These are phyloP conservation scores for Ensete ventricosum DNA, from an alignment of 176 grass and related monocot genomes.

Conservation along the genomic window DNA sequence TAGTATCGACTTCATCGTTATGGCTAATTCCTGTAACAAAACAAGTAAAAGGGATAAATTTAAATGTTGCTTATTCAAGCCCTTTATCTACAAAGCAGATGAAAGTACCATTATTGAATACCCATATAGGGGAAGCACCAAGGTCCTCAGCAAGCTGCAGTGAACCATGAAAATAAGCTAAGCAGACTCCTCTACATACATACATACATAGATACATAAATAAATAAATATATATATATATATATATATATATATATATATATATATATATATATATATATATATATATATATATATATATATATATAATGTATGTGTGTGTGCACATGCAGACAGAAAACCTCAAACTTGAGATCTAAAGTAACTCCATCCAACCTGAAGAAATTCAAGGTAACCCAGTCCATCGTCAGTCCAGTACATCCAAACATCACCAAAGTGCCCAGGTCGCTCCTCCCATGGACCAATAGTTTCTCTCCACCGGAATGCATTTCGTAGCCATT, in stretches of 20 bases:
- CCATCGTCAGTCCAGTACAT: conserved; percentile 96
- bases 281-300: too few species aligned
- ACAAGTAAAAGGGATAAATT: background rate
- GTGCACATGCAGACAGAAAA: background rate
- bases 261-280: too few species aligned
- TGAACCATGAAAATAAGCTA: conserved; percentile 17
- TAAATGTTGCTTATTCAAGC: background rate
- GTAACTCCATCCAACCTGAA: conserved; percentile 50
- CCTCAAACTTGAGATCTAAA: background rate
- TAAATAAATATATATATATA: too few species aligned
- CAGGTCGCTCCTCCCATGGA: conserved; percentile 86
- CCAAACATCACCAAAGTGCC: conserved; percentile 91
- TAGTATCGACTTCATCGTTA: conserved; percentile 10
- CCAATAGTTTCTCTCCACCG: conserved; percentile 67
- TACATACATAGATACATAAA: too few species aligned
- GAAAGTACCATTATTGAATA: conserved; percentile 79
- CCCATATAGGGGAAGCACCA: conserved; percentile 67
- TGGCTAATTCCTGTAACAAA: conserved; percentile 52
- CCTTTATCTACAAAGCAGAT: background rate
- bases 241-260: background rate
- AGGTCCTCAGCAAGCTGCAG: conserved; percentile 75
- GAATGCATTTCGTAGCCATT: conserved; percentile 80
- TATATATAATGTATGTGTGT: too few species aligned
- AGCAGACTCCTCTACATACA: background rate
- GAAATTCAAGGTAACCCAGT: conserved; percentile 88